Percentiles rank a stretch among this genome's conserved stretches.
These are phyloP conservation scores for Blastomyces gilchristii DNA, from an alignment of 2,329 filamentous ascomycete species.

Conservation along the genomic window DNA sequence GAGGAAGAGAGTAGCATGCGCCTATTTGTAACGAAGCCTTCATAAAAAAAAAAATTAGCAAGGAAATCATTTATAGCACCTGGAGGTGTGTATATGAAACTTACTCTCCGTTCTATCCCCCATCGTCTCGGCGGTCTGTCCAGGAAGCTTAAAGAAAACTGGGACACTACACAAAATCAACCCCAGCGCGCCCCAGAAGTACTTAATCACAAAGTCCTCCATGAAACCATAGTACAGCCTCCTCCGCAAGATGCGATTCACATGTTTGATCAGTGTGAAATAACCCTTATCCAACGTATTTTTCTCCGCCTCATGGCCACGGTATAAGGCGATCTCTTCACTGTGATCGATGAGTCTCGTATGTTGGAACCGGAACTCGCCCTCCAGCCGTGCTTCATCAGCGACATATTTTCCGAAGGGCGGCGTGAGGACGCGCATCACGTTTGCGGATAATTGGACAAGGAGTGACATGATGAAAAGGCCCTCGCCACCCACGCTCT, in stretches of 20 bases:
- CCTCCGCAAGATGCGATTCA: slow-evolving; percentile 84
- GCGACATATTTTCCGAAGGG: slow-evolving; percentile 97
- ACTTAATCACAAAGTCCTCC: slow-evolving; percentile 99
- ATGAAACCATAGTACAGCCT: slow-evolving; percentile 97
- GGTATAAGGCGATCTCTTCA: slow-evolving; percentile 87
- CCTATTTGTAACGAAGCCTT: slow-evolving; percentile 86
- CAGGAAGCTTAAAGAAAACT: slow-evolving; percentile 88
- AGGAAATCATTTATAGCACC: slow-evolving; percentile 3
- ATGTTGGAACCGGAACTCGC: slow-evolving; percentile 93
- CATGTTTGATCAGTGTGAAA: slow-evolving; percentile 97
- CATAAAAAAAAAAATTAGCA: slow-evolving; percentile 11
- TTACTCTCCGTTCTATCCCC: slow-evolving; percentile 49
- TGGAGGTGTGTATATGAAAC: slow-evolving; percentile 16
- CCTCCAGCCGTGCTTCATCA: slow-evolving; percentile 86
- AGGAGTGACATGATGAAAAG: slow-evolving; percentile 91
- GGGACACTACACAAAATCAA: slow-evolving; percentile 87
- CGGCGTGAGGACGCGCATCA: slow-evolving; percentile 89
- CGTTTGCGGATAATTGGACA: slow-evolving; percentile 81
- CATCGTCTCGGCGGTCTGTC: slow-evolving; percentile 45
- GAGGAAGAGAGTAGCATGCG: slow-evolving; percentile 86
- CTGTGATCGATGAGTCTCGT: slow-evolving; percentile 90
- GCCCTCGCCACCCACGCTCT: slow-evolving; percentile 91
- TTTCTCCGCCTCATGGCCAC: slow-evolving; percentile 87
- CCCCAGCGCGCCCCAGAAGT: slow-evolving; percentile 94
- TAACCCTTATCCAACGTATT: slow-evolving; percentile 96